These are phyloP conservation scores for Globisporangium carolinianum DNA, from an alignment of 352 stramenopile species.

Conservation along the genomic window DNA sequence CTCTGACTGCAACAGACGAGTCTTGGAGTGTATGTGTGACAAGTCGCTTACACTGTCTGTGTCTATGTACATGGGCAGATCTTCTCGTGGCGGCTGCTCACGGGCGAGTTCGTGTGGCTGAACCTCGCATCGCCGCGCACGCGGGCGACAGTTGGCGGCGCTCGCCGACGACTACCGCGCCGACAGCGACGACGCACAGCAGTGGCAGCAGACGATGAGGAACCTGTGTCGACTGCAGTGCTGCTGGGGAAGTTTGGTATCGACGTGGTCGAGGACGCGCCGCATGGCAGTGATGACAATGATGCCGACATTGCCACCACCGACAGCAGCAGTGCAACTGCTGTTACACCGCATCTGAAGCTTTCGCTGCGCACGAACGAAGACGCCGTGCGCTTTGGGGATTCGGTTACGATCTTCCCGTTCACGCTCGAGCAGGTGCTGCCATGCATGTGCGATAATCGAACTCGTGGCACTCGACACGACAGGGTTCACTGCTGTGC, in stretches of 20 bases:
- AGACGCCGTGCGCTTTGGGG: constrained; percentile 40
- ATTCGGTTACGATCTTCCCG: constrained; percentile 34
- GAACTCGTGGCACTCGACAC: too few species aligned
- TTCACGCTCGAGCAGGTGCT: constrained; percentile 60
- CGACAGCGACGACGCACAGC: constrained; percentile 6
- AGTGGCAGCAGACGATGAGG: constrained; percentile 1
- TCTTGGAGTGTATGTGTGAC: background rate
- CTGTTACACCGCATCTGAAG: constrained; percentile 24
- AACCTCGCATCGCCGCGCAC: constrained; percentile 14
- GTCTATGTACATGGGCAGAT: constrained; percentile 13
- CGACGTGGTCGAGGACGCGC: constrained; percentile 23
- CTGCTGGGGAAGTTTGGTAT: constrained; percentile 38
- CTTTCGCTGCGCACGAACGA: constrained; percentile 31
- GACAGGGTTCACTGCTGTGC: too few species aligned
- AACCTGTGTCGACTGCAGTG: constrained; percentile 12
- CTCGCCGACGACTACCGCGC: constrained; percentile 1
- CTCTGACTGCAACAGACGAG: too few species aligned
- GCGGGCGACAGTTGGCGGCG: background rate
- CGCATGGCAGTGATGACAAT: too few species aligned
- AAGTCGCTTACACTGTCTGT: background rate
- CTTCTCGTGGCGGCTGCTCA: constrained; percentile 47
- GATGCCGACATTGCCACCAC: too few species aligned
- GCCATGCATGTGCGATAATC: too few species aligned
- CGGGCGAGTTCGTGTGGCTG: constrained; percentile 32
- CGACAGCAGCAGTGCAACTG: constrained; percentile 5